Conservation (phyloP, 2,329 filamentous ascomycete species). For the Fusarium drepaniforme region DNA sequence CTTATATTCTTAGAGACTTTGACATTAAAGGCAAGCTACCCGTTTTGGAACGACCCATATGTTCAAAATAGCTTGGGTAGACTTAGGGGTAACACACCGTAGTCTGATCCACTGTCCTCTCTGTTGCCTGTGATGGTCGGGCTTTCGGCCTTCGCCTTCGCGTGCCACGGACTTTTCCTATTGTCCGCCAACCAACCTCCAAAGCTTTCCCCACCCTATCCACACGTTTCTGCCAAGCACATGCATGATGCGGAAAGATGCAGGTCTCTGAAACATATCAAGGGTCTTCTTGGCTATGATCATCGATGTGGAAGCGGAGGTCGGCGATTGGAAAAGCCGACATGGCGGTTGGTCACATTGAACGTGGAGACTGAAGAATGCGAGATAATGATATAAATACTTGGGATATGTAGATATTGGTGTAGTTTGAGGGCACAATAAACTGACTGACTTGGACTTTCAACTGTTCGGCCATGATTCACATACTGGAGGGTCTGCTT, state of each 20-base stretch:
- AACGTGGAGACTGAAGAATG: not conserved
- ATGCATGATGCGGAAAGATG: not conserved
- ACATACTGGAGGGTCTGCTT: not conserved
- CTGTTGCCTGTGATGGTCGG: not conserved
- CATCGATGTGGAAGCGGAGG: not conserved
- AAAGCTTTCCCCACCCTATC: not conserved
- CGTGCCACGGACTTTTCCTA: not conserved
- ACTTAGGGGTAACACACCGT: not conserved
- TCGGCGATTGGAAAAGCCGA: not conserved
- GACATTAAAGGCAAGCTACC: not conserved
- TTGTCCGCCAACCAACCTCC: not conserved
- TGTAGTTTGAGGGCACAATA: not conserved
- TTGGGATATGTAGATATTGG: not conserved
- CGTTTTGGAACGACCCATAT: no score
- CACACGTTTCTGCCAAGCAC: not conserved
- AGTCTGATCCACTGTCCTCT: not conserved
- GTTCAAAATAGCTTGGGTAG: not conserved
- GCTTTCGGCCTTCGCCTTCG: not conserved
- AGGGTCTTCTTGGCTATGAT: not conserved
- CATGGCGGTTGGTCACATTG: not conserved
- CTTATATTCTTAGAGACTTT: no score
- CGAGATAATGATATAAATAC: not conserved
- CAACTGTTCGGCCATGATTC: not conserved
- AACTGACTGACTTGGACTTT: not conserved
- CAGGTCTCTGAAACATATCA: not conserved